phyloP scores from a whole-genome alignment of 352 stramenopile species.

The Pythium sp. region DNA sequence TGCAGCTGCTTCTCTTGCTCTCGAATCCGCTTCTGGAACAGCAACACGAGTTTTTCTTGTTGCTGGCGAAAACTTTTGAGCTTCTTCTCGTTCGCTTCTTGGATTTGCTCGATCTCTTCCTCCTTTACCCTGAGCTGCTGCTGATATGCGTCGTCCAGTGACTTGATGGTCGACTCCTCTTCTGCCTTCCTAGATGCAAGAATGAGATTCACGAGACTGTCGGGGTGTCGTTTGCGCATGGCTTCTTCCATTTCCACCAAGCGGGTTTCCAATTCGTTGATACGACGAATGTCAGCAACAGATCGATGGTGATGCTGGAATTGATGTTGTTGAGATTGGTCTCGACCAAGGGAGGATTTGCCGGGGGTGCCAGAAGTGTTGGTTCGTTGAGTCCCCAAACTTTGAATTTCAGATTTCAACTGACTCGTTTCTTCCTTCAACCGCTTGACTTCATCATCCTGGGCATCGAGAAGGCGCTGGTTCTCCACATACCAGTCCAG shows the following conservation, averaged over 20 bases:
- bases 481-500: slow-evolving; percentile 86
- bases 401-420: slow-evolving; percentile 16
- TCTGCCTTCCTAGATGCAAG: slow-evolving; percentile 62
- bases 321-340: slow-evolving; percentile 1
- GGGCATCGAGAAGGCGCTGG: slow-evolving; percentile 71
- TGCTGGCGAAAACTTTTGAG: slow-evolving; percentile 74
- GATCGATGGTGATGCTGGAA: slow-evolving; percentile 26
- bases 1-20: slow-evolving; percentile 46
- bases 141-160: slow-evolving; percentile 35
- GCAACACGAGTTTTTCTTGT: slow-evolving; percentile 69
- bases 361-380: neutral
- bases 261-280: slow-evolving; percentile 69
- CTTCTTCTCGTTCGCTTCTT: slow-evolving; percentile 54
- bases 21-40: slow-evolving; percentile 63
- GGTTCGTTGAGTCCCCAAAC: neutral
- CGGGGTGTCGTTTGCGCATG: slow-evolving; percentile 70
- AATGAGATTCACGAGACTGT: slow-evolving; percentile 80
- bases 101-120: slow-evolving; percentile 44
- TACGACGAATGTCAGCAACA: slow-evolving; percentile 58
- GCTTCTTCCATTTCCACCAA: slow-evolving; percentile 72
- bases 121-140: slow-evolving; percentile 39
- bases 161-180: slow-evolving; percentile 51
- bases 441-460: slow-evolving; percentile 57
- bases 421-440: slow-evolving; percentile 25
- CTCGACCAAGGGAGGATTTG: neutral